A percentile compares a stretch with the other conserved stretches of the same genome.
Evolutionary conservation across 2,329 filamentous ascomycete species (phyloP).

Genomic region (Pleoardoris graminearum): DNA sequence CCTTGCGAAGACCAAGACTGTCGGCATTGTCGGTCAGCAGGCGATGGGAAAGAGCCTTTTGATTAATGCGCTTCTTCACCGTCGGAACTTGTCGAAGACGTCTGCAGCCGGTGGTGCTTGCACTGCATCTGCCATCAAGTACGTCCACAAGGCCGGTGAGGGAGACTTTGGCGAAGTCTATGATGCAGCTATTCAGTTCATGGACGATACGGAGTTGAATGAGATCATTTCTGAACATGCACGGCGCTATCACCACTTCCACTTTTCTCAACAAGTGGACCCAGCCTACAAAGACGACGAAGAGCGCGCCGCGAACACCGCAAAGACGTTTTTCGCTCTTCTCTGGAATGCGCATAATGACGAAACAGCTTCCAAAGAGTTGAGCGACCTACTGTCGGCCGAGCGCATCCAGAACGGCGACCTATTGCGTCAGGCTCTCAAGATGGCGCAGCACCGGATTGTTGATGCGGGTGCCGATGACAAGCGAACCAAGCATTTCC

Average conservation of each 20-base stretch:
- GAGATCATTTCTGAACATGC: slow-evolving; percentile 12
- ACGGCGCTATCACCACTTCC: slow-evolving; percentile 15
- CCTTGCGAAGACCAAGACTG: neutral
- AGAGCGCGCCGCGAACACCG: slow-evolving; percentile 2
- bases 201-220: slow-evolving; percentile 11
- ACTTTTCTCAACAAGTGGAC: slow-evolving; percentile 11
- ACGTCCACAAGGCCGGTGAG: slow-evolving; percentile 5
- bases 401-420: slow-evolving; percentile 1
- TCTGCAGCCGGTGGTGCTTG: slow-evolving; percentile 14
- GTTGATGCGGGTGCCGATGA: slow-evolving; percentile 2
- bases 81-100: slow-evolving; percentile 10
- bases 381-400: neutral
- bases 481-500: neutral
- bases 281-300: slow-evolving; percentile 5
- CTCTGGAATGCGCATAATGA: slow-evolving; percentile 7
- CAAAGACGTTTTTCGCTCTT: slow-evolving; percentile 6
- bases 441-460: slow-evolving; percentile 4
- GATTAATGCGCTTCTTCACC: slow-evolving; percentile 15
- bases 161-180: slow-evolving; percentile 3
- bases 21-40: slow-evolving; percentile 14
- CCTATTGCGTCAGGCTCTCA: neutral
- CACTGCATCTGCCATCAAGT: slow-evolving; percentile 14
- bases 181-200: slow-evolving; percentile 14
- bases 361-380: neutral
- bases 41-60: slow-evolving; percentile 14